Percentiles rank a stretch among this genome's conserved stretches.
phyloP scores from a whole-genome alignment of 495 filamentous ascomycete species.

The Xanthoparmelia taractica region DNA sequence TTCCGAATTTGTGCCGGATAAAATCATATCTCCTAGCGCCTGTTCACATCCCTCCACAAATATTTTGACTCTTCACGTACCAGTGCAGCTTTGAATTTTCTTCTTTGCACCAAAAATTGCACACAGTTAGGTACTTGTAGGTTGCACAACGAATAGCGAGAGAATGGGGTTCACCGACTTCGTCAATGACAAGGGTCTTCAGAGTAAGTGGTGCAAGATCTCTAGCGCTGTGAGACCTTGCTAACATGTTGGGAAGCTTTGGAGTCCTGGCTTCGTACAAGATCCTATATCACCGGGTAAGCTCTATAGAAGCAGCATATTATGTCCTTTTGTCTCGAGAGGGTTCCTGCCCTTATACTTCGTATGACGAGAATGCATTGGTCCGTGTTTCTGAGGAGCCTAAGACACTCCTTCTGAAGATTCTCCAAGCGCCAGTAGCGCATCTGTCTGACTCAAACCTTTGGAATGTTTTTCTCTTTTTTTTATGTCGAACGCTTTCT shows the following conservation, averaged over 20 bases:
- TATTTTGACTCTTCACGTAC: too few species aligned
- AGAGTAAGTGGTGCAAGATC: slow-evolving; percentile 51
- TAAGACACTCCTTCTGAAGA: slow-evolving; percentile 94
- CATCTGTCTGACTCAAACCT: slow-evolving; percentile 62
- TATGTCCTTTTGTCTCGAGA: too few species aligned
- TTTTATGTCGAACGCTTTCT: too few species aligned
- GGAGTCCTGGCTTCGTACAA: slow-evolving; percentile 81
- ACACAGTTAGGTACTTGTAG: not conserved
- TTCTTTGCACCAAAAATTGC: too few species aligned
- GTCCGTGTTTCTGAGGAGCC: slow-evolving; percentile 99
- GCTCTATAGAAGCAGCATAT: slow-evolving; percentile 24
- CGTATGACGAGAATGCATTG: slow-evolving; percentile 84
- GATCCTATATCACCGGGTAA: slow-evolving; percentile 93
- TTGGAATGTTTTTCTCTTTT: not conserved
- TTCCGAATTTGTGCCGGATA: not conserved
- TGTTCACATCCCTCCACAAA: not conserved
- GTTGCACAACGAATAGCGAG: not conserved
- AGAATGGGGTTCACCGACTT: slow-evolving; percentile 97
- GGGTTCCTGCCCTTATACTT: too few species aligned
- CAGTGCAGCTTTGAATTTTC: not conserved
- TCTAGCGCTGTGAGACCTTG: slow-evolving; percentile 22
- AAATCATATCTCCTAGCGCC: not conserved
- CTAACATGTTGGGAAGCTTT: slow-evolving; percentile 59
- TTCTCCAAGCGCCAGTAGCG: slow-evolving; percentile 64
- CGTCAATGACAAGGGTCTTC: slow-evolving; percentile 74